Evolutionary conservation across 106 monocot species (phyloP).

Genomic region (Platanthera guangdongensis): DNA sequence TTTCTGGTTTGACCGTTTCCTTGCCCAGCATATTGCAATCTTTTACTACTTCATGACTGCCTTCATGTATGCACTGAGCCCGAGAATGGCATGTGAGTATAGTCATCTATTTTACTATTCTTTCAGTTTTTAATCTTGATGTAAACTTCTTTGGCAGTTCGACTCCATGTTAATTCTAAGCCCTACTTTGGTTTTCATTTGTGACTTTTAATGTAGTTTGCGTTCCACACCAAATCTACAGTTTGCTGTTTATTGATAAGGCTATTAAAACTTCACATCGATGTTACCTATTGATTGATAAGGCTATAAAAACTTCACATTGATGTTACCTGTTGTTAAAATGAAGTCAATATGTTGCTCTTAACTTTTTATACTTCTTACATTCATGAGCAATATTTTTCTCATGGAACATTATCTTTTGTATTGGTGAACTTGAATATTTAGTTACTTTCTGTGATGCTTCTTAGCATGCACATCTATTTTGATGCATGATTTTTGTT

Average conservation of each 20-base stretch:
- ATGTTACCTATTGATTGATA: background rate
- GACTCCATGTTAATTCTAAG: background rate
- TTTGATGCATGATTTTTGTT: background rate
- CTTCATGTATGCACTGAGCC: slow-evolving; percentile 85
- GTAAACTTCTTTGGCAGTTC: background rate
- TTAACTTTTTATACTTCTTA: background rate
- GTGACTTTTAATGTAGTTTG: background rate
- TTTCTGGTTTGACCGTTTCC: slow-evolving; percentile 81
- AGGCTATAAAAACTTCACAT: background rate
- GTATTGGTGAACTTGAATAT: background rate
- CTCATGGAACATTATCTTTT: background rate
- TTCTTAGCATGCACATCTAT: background rate
- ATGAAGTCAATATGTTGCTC: background rate
- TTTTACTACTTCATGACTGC: slow-evolving; percentile 95
- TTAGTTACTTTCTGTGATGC: background rate
- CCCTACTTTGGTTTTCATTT: background rate
- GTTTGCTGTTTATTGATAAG: background rate
- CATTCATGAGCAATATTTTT: background rate
- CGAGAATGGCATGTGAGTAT: slow-evolving; percentile 98
- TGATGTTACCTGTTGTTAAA: background rate
- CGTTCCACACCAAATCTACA: background rate
- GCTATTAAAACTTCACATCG: background rate
- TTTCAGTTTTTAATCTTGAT: background rate
- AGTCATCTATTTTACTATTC: background rate
- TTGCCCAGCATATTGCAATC: slow-evolving; percentile 74